Evolutionary conservation across 371 early-diverging fungal species (phyloP), one percentile per base, ranked within the genome.

Genomic region (Blakeslea trispora): DNA sequence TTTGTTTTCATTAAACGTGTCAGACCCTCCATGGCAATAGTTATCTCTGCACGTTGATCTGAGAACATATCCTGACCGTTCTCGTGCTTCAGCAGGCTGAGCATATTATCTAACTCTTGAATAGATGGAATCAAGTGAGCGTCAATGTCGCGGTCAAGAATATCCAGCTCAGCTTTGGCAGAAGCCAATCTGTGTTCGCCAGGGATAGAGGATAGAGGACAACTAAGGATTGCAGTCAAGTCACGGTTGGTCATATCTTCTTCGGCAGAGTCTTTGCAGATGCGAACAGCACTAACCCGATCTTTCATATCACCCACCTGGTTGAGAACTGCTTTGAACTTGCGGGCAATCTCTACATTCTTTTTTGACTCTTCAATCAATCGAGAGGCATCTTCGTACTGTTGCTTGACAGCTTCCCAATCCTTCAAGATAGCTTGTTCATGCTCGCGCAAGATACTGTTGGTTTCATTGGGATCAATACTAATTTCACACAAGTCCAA

Each of bases 281-380:
- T 63, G 8, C 64, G 69, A 24, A 80, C 63, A 14, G 61, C 64
- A 28, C 50, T 60, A 8, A 63, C 74, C 15, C 75, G 65, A 8
- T 78, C 74, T 41, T 72, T 79, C 35, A 74, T 64, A 24, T 75
- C 74, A 22, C 75, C 74, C 11, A 79, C 68, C 17, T 74, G 67
- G n/a, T 53, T 60, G 9, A 75, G 41, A 14, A 79, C 78, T 0
- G 72, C 66, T 54, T 82, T 82, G 23, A 76, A 64, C 32, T 74
- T 69, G n/a, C 75, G 66, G 1, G 75, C 73, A 50, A 78, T 71
- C 18, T 74, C 75, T 5, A 71, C 73, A 5, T 54, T 63, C 22
- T 66, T 66, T 13, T 67, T 55, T 0, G 80, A 69, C 0, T 53
- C 59, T 24, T 76, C 68, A 0, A 80, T 34, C 6, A 57, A 50